Conservation (phyloP, 495 filamentous ascomycete genomes). For the Acidiella bohemica region DNA sequence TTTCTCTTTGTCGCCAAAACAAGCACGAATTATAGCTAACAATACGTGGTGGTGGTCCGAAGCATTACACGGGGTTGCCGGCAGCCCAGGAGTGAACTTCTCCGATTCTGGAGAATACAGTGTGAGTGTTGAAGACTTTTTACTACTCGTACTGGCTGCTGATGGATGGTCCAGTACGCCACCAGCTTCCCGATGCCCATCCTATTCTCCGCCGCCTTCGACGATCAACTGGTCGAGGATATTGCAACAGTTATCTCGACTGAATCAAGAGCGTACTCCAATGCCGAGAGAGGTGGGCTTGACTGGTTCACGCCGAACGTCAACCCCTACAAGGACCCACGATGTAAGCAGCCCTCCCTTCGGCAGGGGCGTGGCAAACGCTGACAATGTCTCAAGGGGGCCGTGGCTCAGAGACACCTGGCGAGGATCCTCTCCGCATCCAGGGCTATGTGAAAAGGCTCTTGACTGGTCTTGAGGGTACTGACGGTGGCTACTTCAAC, state of each 20-base stretch:
- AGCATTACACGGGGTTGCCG: constrained; percentile 33
- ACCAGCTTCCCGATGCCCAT: constrained; percentile 39
- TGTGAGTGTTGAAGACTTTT: too few relatives aligned
- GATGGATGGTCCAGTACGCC: constrained; percentile 27
- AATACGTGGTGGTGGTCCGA: constrained; percentile 45
- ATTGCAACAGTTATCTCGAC: constrained; percentile 27
- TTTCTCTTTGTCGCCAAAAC: too few relatives aligned
- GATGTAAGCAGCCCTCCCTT: constrained; percentile 3
- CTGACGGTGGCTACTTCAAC: constrained; percentile 1
- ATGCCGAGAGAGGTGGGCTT: constrained; percentile 15
- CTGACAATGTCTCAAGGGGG: constrained; percentile 46
- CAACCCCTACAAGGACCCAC: constrained; percentile 15
- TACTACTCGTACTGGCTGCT: too few relatives aligned
- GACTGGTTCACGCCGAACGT: constrained; percentile 27
- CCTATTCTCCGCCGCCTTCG: constrained; percentile 33
- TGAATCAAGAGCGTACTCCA: constrained; percentile 23
- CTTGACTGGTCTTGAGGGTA: constrained; percentile 12
- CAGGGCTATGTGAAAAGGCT: constrained; percentile 44
- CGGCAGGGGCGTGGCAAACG: constrained; percentile 38
- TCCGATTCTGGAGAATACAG: constrained; percentile 27
- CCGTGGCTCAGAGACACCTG: constrained; percentile 47
- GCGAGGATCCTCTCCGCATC: constrained; percentile 47
- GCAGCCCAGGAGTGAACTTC: constrained; percentile 21
- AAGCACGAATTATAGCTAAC: too few relatives aligned
- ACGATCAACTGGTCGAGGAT: constrained; percentile 34